Conservation (phyloP, 2,329 filamentous ascomycete genomes). For the Pyrenochaeta sp. region DNA sequence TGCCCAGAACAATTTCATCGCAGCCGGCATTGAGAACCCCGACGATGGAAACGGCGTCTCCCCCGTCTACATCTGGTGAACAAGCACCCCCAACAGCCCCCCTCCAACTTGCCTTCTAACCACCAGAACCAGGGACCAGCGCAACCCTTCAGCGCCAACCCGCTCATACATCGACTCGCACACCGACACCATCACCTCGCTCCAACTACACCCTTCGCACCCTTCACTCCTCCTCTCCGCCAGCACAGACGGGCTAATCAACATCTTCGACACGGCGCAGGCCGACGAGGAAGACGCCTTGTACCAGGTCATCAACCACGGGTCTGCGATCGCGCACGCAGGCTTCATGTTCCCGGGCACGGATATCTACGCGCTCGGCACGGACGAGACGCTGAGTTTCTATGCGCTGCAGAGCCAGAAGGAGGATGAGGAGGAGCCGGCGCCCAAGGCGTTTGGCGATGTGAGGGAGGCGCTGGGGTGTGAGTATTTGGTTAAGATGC, state of each 20-base stretch:
- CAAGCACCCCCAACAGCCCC: not conserved
- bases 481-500: conserved; percentile 76
- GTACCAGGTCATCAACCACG: conserved; percentile 79
- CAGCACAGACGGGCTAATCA: conserved; percentile 81
- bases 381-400: conserved; percentile 79
- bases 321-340: conserved; percentile 75
- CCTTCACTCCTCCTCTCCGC: conserved; percentile 73
- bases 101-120: conserved; percentile 10
- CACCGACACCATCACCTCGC: conserved; percentile 67
- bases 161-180: conserved; percentile 56
- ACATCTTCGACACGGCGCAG: conserved; percentile 72
- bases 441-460: conserved; percentile 68
- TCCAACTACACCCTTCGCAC: conserved; percentile 68
- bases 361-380: conserved; percentile 72
- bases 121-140: conserved; percentile 46
- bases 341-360: conserved; percentile 67
- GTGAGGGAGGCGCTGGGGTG: conserved; percentile 70
- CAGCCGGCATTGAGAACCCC: conserved; percentile 74
- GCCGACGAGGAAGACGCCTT: conserved; percentile 77
- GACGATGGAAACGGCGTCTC: conserved; percentile 57
- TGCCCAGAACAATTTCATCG: conserved; percentile 65
- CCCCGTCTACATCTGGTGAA: conserved; percentile 48
- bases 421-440: conserved; percentile 63
- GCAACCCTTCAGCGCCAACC: conserved; percentile 47
- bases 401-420: conserved; percentile 72